Percentiles rank a stretch among this genome's conserved stretches.
Evolutionary conservation across 2,329 filamentous ascomycete genomes (phyloP).

Genomic region (Chrysosporium queenslandicum): DNA sequence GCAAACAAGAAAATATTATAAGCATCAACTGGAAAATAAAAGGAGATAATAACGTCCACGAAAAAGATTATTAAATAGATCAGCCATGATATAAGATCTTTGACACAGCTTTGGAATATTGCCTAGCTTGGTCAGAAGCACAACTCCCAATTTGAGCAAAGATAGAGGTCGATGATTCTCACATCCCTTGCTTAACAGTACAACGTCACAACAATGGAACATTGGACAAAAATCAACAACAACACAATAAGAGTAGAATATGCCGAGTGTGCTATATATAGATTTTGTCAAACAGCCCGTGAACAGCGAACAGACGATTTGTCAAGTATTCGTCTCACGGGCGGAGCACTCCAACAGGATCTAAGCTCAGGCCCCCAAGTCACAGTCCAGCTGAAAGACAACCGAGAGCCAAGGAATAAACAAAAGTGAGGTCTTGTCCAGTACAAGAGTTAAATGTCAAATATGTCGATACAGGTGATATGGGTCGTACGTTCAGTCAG

Average conservation of each 20-base stretch:
- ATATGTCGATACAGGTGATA: neutral
- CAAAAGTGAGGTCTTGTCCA: neutral
- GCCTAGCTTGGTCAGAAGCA: neutral
- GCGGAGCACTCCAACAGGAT: neutral
- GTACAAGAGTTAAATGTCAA: neutral
- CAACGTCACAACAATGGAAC: neutral
- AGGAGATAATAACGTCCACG: neutral
- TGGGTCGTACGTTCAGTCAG: neutral
- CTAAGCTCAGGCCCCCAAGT: neutral
- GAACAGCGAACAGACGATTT: neutral
- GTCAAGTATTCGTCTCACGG: neutral
- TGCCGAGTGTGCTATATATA: neutral
- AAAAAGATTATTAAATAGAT: neutral
- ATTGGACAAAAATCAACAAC: neutral
- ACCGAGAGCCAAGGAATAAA: constrained; percentile 4
- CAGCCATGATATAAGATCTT: neutral
- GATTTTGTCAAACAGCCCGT: neutral
- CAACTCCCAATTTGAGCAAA: neutral
- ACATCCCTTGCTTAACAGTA: no score
- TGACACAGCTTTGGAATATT: neutral
- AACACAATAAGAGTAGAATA: neutral
- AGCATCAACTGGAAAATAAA: neutral
- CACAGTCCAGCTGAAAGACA: constrained; percentile 10
- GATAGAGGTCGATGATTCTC: neutral
- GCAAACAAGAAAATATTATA: neutral